A percentile compares a stretch with the other conserved stretches of the same genome.
These are phyloP conservation scores for Fusarium coicis DNA, from an alignment of 2,329 filamentous ascomycete genomes.

Conservation along the genomic window DNA sequence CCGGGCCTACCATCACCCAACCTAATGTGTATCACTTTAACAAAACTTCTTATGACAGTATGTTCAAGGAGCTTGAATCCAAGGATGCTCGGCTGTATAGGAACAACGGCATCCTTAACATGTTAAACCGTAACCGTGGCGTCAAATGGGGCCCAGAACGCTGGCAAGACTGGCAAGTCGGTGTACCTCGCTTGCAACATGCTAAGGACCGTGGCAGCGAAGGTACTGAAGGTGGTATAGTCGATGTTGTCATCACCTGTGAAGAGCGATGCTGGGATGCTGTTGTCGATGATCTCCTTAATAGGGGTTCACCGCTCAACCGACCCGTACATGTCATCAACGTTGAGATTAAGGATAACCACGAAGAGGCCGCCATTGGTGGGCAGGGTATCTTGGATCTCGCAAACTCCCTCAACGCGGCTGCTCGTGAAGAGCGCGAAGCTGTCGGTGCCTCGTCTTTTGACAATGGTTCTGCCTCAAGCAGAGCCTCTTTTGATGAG, in stretches of 20 bases:
- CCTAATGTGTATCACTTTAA: constrained; percentile 99
- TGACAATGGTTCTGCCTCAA: constrained; percentile 73
- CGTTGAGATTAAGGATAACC: constrained; percentile 97
- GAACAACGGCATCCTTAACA: constrained; percentile 92
- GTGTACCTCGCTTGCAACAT: constrained; percentile 82
- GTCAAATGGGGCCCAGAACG: constrained; percentile 97
- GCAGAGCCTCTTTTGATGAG: constrained; percentile 86
- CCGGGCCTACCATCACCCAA: constrained; percentile 89
- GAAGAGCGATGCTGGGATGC: constrained; percentile 99
- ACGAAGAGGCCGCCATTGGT: constrained; percentile 92
- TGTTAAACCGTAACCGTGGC: constrained; percentile 90
- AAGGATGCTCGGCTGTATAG: constrained; percentile 91
- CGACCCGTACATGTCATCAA: constrained; percentile 97
- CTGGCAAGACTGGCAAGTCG: constrained; percentile 97
- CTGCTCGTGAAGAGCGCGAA: constrained; percentile 80
- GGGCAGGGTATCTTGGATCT: constrained; percentile 93
- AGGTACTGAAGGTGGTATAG: constrained; percentile 88
- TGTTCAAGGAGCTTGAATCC: constrained; percentile 87
- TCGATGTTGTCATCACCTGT: constrained; percentile 96
- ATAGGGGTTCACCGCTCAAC: constrained; percentile 86
- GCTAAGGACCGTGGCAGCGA: constrained; percentile 78
- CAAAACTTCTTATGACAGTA: constrained; percentile 91
- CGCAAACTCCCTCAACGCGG: constrained; percentile 84
- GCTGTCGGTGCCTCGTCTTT: constrained; percentile 72
- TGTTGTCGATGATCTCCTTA: constrained; percentile 91